These are phyloP conservation scores for Malassezia brasiliensis DNA, from an alignment of 1,284 basidiomycete genomes.

Conservation along the genomic window DNA sequence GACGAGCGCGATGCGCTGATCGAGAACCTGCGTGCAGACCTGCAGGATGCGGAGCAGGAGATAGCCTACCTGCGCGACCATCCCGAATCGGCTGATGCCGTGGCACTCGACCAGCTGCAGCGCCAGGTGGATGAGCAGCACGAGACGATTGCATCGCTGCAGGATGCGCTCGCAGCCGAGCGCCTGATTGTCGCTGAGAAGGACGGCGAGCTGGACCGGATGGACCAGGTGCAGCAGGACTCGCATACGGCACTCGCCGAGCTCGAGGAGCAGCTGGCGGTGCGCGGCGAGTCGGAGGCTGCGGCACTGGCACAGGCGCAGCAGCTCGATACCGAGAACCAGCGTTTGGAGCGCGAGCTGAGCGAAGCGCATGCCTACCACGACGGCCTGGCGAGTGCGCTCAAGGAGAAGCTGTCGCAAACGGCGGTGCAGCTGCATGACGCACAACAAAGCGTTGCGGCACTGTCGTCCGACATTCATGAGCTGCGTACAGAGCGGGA, in stretches of 20 bases:
- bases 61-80: constrained; percentile 21
- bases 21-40: constrained; percentile 5
- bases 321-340: constrained; percentile 51
- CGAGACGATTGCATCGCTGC: constrained; percentile 17
- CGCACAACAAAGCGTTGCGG: background rate
- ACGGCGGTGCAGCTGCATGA: constrained; percentile 3
- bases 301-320: constrained; percentile 51
- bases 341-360: constrained; percentile 62
- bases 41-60: constrained; percentile 23
- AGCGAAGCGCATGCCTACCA: constrained; percentile 51
- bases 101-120: constrained; percentile 5
- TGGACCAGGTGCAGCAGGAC: constrained; percentile 29
- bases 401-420: constrained; percentile 18
- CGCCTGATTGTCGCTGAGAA: constrained; percentile 37
- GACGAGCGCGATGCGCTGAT: background rate
- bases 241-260: constrained; percentile 23
- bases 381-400: constrained; percentile 26
- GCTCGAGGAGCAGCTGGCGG: constrained; percentile 20
- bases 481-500: constrained; percentile 3
- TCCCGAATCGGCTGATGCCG: background rate
- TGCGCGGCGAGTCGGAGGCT: constrained; percentile 10
- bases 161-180: constrained; percentile 38
- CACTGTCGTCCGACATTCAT: background rate
- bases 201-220: constrained; percentile 34
- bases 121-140: constrained; percentile 15